Evolutionary conservation across 2,329 filamentous ascomycete species (phyloP).

Genomic region (Penicillium corylophilum): DNA sequence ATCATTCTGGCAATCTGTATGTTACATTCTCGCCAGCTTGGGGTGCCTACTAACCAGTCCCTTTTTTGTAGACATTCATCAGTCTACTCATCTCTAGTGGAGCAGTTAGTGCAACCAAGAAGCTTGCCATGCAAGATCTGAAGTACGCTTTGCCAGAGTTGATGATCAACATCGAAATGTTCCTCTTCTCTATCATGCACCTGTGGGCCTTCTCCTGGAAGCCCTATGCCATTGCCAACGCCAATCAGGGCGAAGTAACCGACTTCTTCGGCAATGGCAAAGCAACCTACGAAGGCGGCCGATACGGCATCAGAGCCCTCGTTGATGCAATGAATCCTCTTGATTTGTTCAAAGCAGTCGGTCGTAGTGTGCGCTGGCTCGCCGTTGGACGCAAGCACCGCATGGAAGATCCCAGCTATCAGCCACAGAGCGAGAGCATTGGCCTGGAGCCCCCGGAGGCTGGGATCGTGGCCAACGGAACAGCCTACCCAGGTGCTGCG

Average conservation of each 20-base stretch:
- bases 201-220: slow-evolving; percentile 79
- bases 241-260: slow-evolving; percentile 46
- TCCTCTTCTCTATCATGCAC: slow-evolving; percentile 73
- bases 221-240: slow-evolving; percentile 58
- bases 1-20: slow-evolving; percentile 76
- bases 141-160: slow-evolving; percentile 77
- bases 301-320: slow-evolving; percentile 64
- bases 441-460: slow-evolving; percentile 25
- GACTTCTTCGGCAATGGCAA: slow-evolving; percentile 44
- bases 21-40: slow-evolving; percentile 11
- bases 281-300: slow-evolving; percentile 63
- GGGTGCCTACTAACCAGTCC: background rate
- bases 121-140: slow-evolving; percentile 70
- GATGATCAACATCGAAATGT: slow-evolving; percentile 81
- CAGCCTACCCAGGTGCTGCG: slow-evolving; percentile 30
- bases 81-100: slow-evolving; percentile 62
- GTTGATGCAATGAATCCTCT: slow-evolving; percentile 74
- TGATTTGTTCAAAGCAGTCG: slow-evolving; percentile 79
- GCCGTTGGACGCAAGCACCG: slow-evolving; percentile 66
- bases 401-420: slow-evolving; percentile 42
- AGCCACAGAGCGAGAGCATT: slow-evolving; percentile 27
- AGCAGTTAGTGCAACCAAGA: slow-evolving; percentile 61
- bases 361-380: slow-evolving; percentile 75
- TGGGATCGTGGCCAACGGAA: slow-evolving; percentile 16
- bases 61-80: slow-evolving; percentile 50